A percentile compares a stretch with the other conserved stretches of the same genome.
phyloP scores from a whole-genome alignment of 2,329 filamentous ascomycete species.

The Sporothrix dimorphospora region DNA sequence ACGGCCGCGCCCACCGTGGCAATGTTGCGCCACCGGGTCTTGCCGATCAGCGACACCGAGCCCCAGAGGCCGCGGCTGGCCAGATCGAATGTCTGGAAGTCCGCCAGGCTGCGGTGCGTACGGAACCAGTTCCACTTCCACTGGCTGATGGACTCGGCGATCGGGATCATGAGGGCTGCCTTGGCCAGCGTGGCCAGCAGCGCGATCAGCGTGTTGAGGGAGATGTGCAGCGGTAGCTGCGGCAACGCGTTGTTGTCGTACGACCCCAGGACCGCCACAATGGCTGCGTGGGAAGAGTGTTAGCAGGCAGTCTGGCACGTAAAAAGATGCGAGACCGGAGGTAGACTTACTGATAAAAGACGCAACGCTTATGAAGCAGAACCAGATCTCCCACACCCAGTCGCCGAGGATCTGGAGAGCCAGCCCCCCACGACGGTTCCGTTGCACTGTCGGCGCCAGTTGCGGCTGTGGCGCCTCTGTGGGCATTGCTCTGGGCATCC shows the following conservation, averaged over 20 bases:
- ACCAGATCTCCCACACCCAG: constrained; percentile 21
- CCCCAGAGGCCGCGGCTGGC: constrained; percentile 36
- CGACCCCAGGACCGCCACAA: background rate
- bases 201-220: constrained; percentile 39
- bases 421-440: background rate
- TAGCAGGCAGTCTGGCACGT: background rate
- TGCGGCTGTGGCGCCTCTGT: background rate
- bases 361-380: constrained; percentile 17
- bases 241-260: constrained; percentile 28
- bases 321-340: background rate
- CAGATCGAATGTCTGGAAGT: constrained; percentile 40
- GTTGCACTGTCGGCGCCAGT: background rate
- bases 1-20: constrained; percentile 37
- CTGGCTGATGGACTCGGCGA: constrained; percentile 39
- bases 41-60: constrained; percentile 34
- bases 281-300: background rate
- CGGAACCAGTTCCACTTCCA: constrained; percentile 43
- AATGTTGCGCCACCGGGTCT: constrained; percentile 35
- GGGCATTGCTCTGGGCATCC: background rate
- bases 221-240: constrained; percentile 36
- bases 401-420: background rate
- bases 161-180: constrained; percentile 35
- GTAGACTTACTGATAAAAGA: constrained; percentile 18
- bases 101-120: constrained; percentile 35
- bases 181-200: constrained; percentile 39